Conservation (phyloP, 2,329 filamentous ascomycete genomes). For the Ascocoryne sarcoides region DNA sequence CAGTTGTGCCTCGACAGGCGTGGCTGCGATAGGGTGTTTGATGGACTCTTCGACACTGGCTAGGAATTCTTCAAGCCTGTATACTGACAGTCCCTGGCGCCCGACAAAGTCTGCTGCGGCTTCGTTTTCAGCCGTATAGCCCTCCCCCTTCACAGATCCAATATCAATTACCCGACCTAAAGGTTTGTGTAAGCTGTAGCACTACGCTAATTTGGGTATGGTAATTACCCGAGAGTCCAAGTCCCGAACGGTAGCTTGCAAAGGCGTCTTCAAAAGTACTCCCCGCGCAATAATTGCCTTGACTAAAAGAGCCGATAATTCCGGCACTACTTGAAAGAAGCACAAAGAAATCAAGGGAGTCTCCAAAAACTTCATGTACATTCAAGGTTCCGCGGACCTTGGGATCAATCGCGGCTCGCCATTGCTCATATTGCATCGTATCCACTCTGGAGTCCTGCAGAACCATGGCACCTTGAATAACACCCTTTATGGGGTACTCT, state of each 20-base stretch:
- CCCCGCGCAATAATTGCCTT: slow-evolving; percentile 14
- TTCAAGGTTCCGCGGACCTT: slow-evolving; percentile 24
- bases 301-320: slow-evolving; percentile 6
- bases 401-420: slow-evolving; percentile 24
- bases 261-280: slow-evolving; percentile 23
- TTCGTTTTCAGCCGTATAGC: background rate
- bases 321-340: slow-evolving; percentile 9
- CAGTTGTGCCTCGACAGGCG: slow-evolving; percentile 1
- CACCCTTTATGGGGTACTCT: slow-evolving; percentile 14
- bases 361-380: slow-evolving; percentile 8
- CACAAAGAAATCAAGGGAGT: slow-evolving; percentile 33
- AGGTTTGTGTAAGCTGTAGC: too few species aligned
- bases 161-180: too few species aligned
- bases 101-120: background rate
- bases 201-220: too few species aligned
- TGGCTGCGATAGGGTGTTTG: background rate
- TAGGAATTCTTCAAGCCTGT: background rate
- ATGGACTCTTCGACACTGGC: background rate
- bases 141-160: background rate
- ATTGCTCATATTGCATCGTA: slow-evolving; percentile 30
- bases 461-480: slow-evolving; percentile 24
- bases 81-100: background rate
- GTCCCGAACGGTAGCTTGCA: slow-evolving; percentile 5
- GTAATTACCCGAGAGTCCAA: too few species aligned
- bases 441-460: background rate